These are phyloP conservation scores for Penicillium angulare DNA, from an alignment of 495 filamentous ascomycete species.

Conservation along the genomic window DNA sequence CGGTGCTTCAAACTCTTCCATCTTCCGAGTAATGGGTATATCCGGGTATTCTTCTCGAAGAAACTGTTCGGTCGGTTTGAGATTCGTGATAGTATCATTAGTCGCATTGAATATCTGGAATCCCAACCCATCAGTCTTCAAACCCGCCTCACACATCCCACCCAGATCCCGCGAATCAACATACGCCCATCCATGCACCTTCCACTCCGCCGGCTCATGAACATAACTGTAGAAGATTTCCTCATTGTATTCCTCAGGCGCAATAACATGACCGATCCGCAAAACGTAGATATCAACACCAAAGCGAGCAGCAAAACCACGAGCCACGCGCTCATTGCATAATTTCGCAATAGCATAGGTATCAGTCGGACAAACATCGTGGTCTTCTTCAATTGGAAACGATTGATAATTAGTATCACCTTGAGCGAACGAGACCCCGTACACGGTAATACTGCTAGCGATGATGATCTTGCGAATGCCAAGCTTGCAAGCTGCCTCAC, in stretches of 20 bases:
- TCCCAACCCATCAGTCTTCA: slow-evolving; percentile 41
- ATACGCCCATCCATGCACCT: slow-evolving; percentile 59
- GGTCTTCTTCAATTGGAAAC: slow-evolving; percentile 55
- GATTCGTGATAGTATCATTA: slow-evolving; percentile 51
- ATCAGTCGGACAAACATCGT: slow-evolving; percentile 50
- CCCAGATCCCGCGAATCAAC: slow-evolving; percentile 58
- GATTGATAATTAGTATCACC: slow-evolving; percentile 50
- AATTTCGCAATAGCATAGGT: slow-evolving; percentile 57
- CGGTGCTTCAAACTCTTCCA: slow-evolving; percentile 55
- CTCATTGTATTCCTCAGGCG: slow-evolving; percentile 52
- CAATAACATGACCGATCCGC: slow-evolving; percentile 56
- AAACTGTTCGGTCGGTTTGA: slow-evolving; percentile 25
- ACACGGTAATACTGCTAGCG: slow-evolving; percentile 53
- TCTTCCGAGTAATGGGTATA: slow-evolving; percentile 45
- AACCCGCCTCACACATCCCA: slow-evolving; percentile 27
- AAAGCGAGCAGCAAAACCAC: slow-evolving; percentile 52
- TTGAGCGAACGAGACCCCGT: slow-evolving; percentile 57
- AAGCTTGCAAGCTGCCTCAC: slow-evolving; percentile 58
- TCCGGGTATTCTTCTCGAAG: slow-evolving; percentile 40
- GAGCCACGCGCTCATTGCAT: slow-evolving; percentile 53
- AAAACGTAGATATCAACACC: slow-evolving; percentile 56
- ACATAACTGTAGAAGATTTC: slow-evolving; percentile 51
- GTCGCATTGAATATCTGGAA: slow-evolving; percentile 61
- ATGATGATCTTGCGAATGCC: slow-evolving; percentile 58
- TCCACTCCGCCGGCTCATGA: slow-evolving; percentile 46